These are phyloP conservation scores for Sanghuangporus baumii DNA, from an alignment of 1,284 basidiomycete species.

Conservation along the genomic window DNA sequence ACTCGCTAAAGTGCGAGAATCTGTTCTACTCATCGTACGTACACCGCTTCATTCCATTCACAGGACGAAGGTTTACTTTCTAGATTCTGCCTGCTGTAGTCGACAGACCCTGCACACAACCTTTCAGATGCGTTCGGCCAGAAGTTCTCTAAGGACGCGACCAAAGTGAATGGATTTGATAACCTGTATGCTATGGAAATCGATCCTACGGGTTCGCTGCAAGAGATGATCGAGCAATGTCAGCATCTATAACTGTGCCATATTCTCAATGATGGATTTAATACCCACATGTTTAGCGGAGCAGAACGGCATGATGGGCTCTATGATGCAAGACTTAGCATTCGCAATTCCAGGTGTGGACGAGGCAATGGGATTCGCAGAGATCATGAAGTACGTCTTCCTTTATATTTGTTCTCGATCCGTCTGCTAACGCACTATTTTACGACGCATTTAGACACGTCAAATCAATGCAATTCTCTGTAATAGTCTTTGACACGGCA, in stretches of 20 bases:
- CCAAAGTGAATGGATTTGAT: conserved; percentile 97
- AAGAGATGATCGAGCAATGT: conserved; percentile 99
- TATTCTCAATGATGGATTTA: neutral
- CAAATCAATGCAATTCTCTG: conserved; percentile 99
- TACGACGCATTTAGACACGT: conserved; percentile 52
- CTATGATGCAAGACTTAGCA: conserved; percentile 99
- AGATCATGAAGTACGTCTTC: conserved; percentile 92
- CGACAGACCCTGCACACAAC: conserved; percentile 98
- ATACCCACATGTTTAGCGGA: conserved; percentile 52
- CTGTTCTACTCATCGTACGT: conserved; percentile 89
- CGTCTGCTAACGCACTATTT: neutral
- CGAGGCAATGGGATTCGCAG: conserved; percentile 99
- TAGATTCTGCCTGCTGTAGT: conserved; percentile 42
- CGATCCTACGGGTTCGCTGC: conserved; percentile 93
- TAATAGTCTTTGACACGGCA: conserved; percentile 98
- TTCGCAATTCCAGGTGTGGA: conserved; percentile 99
- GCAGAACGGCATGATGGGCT: conserved; percentile 92
- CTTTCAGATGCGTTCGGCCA: conserved; percentile 98
- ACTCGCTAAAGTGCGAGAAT: conserved; percentile 80
- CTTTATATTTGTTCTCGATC: neutral
- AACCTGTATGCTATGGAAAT: conserved; percentile 99
- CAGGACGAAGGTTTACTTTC: neutral
- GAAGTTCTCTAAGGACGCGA: conserved; percentile 99
- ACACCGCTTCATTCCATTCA: conserved; percentile 2
- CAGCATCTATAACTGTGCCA: conserved; percentile 22